phyloP scores from a whole-genome alignment of 768 basidiomycete species.

The Terana coerulea region DNA sequence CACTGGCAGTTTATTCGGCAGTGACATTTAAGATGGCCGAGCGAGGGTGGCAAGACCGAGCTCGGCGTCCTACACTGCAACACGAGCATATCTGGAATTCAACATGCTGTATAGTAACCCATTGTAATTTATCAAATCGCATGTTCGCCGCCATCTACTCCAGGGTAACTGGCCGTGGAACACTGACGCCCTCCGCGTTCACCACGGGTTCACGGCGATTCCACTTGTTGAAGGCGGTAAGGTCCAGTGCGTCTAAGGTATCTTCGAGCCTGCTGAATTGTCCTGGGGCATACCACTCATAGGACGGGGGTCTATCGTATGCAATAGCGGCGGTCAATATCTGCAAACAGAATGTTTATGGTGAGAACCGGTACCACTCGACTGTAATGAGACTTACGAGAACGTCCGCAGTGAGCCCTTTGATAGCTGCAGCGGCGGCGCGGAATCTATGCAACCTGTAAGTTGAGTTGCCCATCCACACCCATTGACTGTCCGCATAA shows the following conservation, averaged over 20 bases:
- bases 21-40: too few relatives aligned
- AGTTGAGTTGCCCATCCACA: constrained; percentile 43
- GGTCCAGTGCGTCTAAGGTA: constrained; percentile 19
- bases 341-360: constrained; percentile 27
- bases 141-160: neutral
- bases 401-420: constrained; percentile 81
- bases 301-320: constrained; percentile 46
- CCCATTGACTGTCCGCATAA: constrained; percentile 46
- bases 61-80: too few relatives aligned
- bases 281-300: constrained; percentile 54
- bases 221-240: constrained; percentile 4
- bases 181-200: neutral
- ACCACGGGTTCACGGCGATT: neutral
- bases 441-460: constrained; percentile 88
- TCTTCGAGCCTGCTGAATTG: constrained; percentile 33
- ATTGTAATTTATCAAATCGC: too few relatives aligned
- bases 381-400: constrained; percentile 46
- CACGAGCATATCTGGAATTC: too few relatives aligned
- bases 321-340: constrained; percentile 68
- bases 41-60: too few relatives aligned
- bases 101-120: too few relatives aligned
- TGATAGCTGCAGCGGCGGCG: constrained; percentile 72
- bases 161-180: neutral
- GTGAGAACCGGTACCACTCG: neutral
- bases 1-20: too few relatives aligned